A percentile compares a stretch with the other conserved stretches of the same genome.
Evolutionary conservation across 1,284 basidiomycete genomes (phyloP).

Genomic region (Meira miltonrushii): DNA sequence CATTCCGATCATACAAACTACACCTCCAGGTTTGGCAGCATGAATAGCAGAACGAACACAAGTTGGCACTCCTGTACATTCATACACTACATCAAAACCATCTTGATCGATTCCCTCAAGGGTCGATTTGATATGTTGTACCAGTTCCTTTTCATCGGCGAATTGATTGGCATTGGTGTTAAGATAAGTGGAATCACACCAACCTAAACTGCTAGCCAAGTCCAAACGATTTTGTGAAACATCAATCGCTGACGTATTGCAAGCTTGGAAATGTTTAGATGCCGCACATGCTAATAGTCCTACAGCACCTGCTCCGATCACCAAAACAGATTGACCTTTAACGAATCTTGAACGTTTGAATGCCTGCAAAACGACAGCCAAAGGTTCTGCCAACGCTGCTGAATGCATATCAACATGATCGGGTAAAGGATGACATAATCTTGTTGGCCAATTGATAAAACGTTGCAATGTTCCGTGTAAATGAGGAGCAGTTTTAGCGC

Average conservation of each 20-base stretch:
- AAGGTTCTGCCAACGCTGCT: constrained; percentile 82
- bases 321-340: constrained; percentile 67
- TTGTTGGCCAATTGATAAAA: constrained; percentile 78
- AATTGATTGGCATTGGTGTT: neutral
- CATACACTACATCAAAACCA: constrained; percentile 86
- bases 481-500: constrained; percentile 87
- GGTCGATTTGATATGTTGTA: neutral
- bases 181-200: constrained; percentile 65
- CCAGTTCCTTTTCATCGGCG: neutral
- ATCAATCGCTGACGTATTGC: constrained; percentile 34
- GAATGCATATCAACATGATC: constrained; percentile 68
- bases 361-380: constrained; percentile 82
- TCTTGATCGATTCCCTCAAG: neutral
- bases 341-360: constrained; percentile 64
- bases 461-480: constrained; percentile 84
- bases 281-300: constrained; percentile 71
- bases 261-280: constrained; percentile 41
- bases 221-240: constrained; percentile 27
- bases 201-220: constrained; percentile 55
- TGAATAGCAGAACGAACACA: constrained; percentile 50
- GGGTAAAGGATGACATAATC: constrained; percentile 77
- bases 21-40: constrained; percentile 71
- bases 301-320: constrained; percentile 86
- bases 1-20: constrained; percentile 91
- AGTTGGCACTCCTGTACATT: constrained; percentile 85